These are phyloP conservation scores for Pseudomassariella vexata DNA, from an alignment of 2,329 filamentous ascomycete genomes.

Conservation along the genomic window DNA sequence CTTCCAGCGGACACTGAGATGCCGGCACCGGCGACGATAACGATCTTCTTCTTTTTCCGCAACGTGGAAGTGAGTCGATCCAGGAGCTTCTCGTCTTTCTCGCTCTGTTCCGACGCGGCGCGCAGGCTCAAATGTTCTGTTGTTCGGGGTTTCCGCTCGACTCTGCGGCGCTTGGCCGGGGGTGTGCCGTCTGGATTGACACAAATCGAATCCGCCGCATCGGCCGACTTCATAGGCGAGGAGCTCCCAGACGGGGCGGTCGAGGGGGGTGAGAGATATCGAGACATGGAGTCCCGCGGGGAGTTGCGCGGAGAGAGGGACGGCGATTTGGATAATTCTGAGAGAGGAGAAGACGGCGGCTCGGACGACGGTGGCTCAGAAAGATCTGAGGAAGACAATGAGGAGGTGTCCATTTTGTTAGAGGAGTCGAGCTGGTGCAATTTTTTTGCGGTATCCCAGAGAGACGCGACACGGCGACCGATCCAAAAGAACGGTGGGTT, in stretches of 20 bases:
- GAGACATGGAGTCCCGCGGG: conserved; percentile 28
- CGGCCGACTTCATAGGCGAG: conserved; percentile 42
- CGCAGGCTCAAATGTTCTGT: conserved; percentile 78
- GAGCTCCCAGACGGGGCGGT: conserved; percentile 41
- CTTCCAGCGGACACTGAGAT: conserved; percentile 93
- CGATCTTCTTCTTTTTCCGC: conserved; percentile 89
- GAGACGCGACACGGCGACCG: no score
- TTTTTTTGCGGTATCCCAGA: conserved; percentile 3
- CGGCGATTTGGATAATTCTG: conserved; percentile 46
- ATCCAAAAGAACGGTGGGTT: no score
- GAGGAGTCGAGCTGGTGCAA: no score
- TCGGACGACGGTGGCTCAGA: conserved; percentile 30
- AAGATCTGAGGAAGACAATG: conserved; percentile 20
- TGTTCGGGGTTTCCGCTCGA: conserved; percentile 57
- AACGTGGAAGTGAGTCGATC: conserved; percentile 68
- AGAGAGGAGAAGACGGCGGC: conserved; percentile 48
- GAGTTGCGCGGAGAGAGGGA: conserved; percentile 39
- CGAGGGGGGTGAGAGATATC: conserved; percentile 49
- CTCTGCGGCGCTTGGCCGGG: conserved; percentile 71
- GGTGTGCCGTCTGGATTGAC: conserved; percentile 53
- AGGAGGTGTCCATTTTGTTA: conserved; percentile 21
- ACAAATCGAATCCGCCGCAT: conserved; percentile 24
- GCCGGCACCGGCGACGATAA: conserved; percentile 91
- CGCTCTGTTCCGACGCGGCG: conserved; percentile 39
- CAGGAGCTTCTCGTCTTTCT: conserved; percentile 53